A percentile compares a stretch with the other conserved stretches of the same genome.
These are phyloP conservation scores for Rhynchosporium secalis DNA, from an alignment of 2,329 filamentous ascomycete species.

Conservation along the genomic window DNA sequence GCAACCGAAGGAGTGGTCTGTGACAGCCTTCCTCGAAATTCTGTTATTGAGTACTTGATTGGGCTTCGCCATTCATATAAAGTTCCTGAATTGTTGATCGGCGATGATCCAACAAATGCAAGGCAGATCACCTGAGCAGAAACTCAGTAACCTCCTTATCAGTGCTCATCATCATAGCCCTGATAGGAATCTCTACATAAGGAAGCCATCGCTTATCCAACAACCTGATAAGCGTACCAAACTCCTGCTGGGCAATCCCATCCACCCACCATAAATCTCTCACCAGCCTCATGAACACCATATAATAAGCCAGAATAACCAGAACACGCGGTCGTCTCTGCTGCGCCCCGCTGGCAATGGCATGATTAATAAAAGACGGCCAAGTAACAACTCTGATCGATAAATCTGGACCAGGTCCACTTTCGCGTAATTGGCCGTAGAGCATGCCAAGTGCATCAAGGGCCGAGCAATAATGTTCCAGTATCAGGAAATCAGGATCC, in stretches of 20 bases:
- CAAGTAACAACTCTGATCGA: slow-evolving; percentile 34
- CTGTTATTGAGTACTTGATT: no score
- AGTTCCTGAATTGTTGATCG: not conserved
- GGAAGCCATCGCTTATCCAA: slow-evolving; percentile 20
- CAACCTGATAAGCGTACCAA: slow-evolving; percentile 19
- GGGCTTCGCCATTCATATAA: not conserved
- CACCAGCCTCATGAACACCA: slow-evolving; percentile 28
- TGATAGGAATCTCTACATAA: slow-evolving; percentile 24
- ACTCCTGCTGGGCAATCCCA: slow-evolving; percentile 25
- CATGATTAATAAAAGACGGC: slow-evolving; percentile 27
- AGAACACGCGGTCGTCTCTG: slow-evolving; percentile 25
- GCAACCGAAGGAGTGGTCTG: no score
- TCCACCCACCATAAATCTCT: slow-evolving; percentile 29
- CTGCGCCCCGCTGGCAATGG: slow-evolving; percentile 23
- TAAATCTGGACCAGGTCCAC: slow-evolving; percentile 28
- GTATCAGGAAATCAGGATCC: slow-evolving; percentile 33
- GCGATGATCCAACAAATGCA: not conserved
- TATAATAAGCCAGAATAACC: slow-evolving; percentile 28
- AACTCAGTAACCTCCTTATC: slow-evolving; percentile 21
- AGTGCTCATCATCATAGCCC: slow-evolving; percentile 16
- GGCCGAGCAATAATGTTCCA: slow-evolving; percentile 31
- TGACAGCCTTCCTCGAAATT: no score
- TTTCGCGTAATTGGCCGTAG: slow-evolving; percentile 34
- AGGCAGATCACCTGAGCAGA: slow-evolving; percentile 18
- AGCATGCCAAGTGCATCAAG: slow-evolving; percentile 34